Evolutionary conservation across 2,329 filamentous ascomycete species (phyloP).

Genomic region (Monosporascus ibericus): DNA sequence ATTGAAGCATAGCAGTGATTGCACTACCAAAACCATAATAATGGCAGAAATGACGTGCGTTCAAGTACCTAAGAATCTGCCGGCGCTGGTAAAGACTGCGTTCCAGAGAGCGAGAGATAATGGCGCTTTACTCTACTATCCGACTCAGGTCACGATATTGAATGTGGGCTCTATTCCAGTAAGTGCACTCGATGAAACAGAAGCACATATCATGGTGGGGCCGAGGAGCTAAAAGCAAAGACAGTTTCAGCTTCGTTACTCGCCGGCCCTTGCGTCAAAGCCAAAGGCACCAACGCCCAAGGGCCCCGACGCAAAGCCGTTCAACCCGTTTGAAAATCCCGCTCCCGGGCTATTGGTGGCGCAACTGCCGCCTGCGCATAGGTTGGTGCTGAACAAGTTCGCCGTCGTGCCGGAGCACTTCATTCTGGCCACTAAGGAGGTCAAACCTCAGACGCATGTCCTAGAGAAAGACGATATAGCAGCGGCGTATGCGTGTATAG

Average conservation of each 20-base stretch:
- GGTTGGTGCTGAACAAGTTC: slow-evolving; percentile 69
- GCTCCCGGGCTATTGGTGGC: slow-evolving; percentile 47
- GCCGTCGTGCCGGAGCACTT: slow-evolving; percentile 66
- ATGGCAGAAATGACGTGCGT: neutral
- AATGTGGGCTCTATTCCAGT: slow-evolving; percentile 31
- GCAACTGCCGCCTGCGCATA: slow-evolving; percentile 48
- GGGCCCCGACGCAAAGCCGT: slow-evolving; percentile 31
- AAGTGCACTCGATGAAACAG: slow-evolving; percentile 11
- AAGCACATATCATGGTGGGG: neutral
- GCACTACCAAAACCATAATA: neutral
- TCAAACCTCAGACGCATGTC: slow-evolving; percentile 58
- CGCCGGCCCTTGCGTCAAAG: slow-evolving; percentile 62
- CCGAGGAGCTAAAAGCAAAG: neutral
- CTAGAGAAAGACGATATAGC: slow-evolving; percentile 56
- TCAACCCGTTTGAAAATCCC: slow-evolving; percentile 62
- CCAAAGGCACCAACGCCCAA: slow-evolving; percentile 44
- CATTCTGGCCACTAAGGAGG: slow-evolving; percentile 60
- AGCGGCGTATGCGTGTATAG: slow-evolving; percentile 55
- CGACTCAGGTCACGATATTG: neutral
- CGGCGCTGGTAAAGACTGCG: neutral
- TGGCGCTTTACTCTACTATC: neutral
- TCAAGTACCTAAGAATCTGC: neutral
- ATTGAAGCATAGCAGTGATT: neutral
- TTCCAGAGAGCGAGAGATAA: neutral
- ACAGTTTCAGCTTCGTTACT: slow-evolving; percentile 69